A percentile compares a stretch with the other conserved stretches of the same genome.
These are phyloP conservation scores for Vicia faba DNA, from an alignment of 306 rosid species.

Conservation along the genomic window DNA sequence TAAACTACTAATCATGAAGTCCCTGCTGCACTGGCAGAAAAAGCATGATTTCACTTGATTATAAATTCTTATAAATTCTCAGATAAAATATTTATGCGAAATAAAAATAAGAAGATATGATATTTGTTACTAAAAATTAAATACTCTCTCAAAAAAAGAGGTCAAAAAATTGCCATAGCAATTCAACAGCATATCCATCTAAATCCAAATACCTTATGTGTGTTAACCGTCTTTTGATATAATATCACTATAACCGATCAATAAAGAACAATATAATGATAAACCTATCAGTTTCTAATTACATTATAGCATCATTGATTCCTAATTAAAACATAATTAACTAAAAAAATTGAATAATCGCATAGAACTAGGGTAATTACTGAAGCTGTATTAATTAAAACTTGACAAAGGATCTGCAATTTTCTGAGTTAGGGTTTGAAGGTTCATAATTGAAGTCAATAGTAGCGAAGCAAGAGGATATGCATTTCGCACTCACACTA, in stretches of 20 bases:
- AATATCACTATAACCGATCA: background rate
- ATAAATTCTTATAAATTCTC: conserved; percentile 6
- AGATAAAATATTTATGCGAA: conserved; percentile 7
- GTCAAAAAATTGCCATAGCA: background rate
- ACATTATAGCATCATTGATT: background rate
- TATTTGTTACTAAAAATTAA: background rate
- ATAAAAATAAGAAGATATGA: conserved; percentile 24
- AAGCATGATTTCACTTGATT: conserved; percentile 22
- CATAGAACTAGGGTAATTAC: conserved; percentile 11
- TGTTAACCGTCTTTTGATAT: background rate
- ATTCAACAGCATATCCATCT: background rate
- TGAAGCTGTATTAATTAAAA: conserved; percentile 13
- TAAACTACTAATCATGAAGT: conserved; percentile 29
- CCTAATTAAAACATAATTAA: background rate
- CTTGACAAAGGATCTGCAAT: conserved; percentile 5
- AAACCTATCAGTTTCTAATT: background rate
- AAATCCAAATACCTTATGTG: background rate
- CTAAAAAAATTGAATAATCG: conserved; percentile 1
- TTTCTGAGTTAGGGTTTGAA: conserved; percentile 12
- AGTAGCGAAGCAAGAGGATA: background rate
- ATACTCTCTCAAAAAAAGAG: conserved; percentile 3
- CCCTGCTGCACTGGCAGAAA: conserved; percentile 44
- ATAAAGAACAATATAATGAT: background rate
- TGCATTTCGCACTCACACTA: background rate
- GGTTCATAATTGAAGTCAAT: background rate